Base-by-base conservation (phyloP, 495 filamentous ascomycete species). In the Podospora pseudopauciseta region DNA sequence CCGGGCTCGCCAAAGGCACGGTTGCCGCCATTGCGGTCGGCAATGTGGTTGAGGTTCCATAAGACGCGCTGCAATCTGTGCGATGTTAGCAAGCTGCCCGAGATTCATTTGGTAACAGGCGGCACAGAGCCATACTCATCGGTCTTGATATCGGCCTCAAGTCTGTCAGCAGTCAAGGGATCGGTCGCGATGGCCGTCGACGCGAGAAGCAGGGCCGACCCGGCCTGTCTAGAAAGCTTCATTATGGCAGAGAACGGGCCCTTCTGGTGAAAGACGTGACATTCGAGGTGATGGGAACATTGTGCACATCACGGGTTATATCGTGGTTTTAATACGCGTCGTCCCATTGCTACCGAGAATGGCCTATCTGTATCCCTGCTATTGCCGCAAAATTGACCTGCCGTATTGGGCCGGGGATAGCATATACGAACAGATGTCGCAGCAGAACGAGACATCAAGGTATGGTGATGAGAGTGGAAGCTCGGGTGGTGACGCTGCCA, bases 1-100 rank as follows among this genome's bases (percentile, higher is more conserved):
- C 87, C 88, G 6, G 78, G 73, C 16, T 82, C 79, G 19, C 88
- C 87, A 72, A 89, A 88, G 19, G 88, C 85, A 56, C 89, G 81
- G 70, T 86, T 88, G 30, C 64, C 70, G 60, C 69, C 67, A 60
- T 73, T 72, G 64, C 69, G 56, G 16, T 76, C 71, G 20, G 83
- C 79, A 64, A 84, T 78, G 28, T 75, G 70, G 64, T 83, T 78
- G 20, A 86, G 74, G 67, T 78, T 77, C 66, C 76, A 74, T n/a
- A 84, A 76, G 55, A 72, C 70, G 39, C 63, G 70, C 49, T 74
- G 68, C 34, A 76, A 70, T 76, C 80, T 75, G 60, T 34, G 0
- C 23, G 32, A 15, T 58, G 55, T 58, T 58, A 58, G 55, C 15
- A 58, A 4, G 20, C 30, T 53, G 26, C 18, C 34, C 19, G 26